Conservation (phyloP, 495 filamentous ascomycete species). For the Lasiosphaeria miniovina region DNA sequence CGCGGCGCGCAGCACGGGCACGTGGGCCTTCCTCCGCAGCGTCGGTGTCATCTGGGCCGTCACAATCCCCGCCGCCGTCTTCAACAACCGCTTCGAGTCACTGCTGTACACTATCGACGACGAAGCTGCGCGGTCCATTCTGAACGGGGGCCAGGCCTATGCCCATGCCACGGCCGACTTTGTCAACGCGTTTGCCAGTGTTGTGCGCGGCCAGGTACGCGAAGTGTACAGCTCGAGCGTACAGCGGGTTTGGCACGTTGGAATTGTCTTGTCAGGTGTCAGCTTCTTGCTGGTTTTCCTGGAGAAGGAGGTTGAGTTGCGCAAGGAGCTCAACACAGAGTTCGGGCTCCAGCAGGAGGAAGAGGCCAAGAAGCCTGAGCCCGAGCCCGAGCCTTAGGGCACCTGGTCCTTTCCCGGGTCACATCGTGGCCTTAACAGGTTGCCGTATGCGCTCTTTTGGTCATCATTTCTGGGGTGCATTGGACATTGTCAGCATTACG, state of each 20-base stretch:
- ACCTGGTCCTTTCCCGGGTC: too few species aligned
- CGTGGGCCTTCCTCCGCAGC: slow-evolving; percentile 46
- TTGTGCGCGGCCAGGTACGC: slow-evolving; percentile 23
- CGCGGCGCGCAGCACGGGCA: slow-evolving; percentile 38
- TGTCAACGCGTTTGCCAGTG: slow-evolving; percentile 18
- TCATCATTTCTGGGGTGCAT: too few species aligned
- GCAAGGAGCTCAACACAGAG: slow-evolving; percentile 29
- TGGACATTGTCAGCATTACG: too few species aligned
- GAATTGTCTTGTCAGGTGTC: slow-evolving; percentile 27
- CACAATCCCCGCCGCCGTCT: slow-evolving; percentile 47
- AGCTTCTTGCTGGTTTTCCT: slow-evolving; percentile 26
- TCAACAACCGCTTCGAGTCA: slow-evolving; percentile 41
- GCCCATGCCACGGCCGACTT: slow-evolving; percentile 14
- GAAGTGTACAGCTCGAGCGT: slow-evolving; percentile 24
- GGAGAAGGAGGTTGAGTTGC: slow-evolving; percentile 26
- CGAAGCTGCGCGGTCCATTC: slow-evolving; percentile 13
- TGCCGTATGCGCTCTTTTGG: too few species aligned
- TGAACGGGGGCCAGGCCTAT: slow-evolving; percentile 29
- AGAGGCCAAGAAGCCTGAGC: slow-evolving; percentile 6
- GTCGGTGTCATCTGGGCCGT: slow-evolving; percentile 52
- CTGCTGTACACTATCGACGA: slow-evolving; percentile 23
- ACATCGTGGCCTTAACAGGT: too few species aligned
- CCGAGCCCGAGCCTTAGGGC: not conserved
- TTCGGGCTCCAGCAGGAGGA: slow-evolving; percentile 13
- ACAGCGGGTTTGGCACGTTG: slow-evolving; percentile 29